Percentiles rank a stretch among this genome's conserved stretches.
Conservation (phyloP, 176 grass and related monocot genomes). For the Themeda triandra region DNA sequence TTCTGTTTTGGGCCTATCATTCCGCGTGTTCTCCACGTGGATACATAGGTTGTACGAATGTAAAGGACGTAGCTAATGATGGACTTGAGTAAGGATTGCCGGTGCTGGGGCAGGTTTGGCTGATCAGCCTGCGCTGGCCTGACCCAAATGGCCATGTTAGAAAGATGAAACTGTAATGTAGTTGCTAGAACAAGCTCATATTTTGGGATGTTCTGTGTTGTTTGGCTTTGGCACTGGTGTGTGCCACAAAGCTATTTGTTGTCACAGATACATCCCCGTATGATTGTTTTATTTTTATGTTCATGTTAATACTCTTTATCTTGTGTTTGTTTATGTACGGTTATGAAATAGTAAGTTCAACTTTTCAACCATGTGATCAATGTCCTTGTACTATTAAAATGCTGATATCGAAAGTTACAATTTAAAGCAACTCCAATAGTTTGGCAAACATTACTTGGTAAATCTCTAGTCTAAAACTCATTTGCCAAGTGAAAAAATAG, state of each 20-base stretch:
- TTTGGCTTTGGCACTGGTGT: slow-evolving; percentile 6
- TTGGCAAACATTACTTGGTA: too few species aligned
- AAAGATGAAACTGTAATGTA: slow-evolving; percentile 5
- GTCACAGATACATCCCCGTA: slow-evolving; percentile 7
- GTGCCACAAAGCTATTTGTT: slow-evolving; percentile 15
- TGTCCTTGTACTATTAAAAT: too few species aligned
- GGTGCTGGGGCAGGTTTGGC: not conserved
- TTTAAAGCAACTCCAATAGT: too few species aligned
- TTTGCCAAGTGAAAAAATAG: too few species aligned
- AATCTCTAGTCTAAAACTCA: too few species aligned
- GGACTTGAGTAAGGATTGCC: not conserved
- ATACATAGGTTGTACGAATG: slow-evolving; percentile 7
- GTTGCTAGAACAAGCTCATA: not conserved
- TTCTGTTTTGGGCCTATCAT: slow-evolving; percentile 7
- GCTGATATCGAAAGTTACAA: too few species aligned
- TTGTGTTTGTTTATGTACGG: not conserved
- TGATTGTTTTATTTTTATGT: not conserved
- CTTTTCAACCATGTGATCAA: too few species aligned
- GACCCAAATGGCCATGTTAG: not conserved
- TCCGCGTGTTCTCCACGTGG: not conserved
- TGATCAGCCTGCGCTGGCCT: not conserved
- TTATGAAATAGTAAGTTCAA: too few species aligned
- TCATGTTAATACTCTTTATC: not conserved
- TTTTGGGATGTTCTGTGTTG: not conserved
- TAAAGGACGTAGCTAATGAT: slow-evolving; percentile 30